Percentiles rank a stretch among this genome's conserved stretches.
Evolutionary conservation across 192 early-diverging fungal genomes (phyloP).

Genomic region (Mortierella antarctica): DNA sequence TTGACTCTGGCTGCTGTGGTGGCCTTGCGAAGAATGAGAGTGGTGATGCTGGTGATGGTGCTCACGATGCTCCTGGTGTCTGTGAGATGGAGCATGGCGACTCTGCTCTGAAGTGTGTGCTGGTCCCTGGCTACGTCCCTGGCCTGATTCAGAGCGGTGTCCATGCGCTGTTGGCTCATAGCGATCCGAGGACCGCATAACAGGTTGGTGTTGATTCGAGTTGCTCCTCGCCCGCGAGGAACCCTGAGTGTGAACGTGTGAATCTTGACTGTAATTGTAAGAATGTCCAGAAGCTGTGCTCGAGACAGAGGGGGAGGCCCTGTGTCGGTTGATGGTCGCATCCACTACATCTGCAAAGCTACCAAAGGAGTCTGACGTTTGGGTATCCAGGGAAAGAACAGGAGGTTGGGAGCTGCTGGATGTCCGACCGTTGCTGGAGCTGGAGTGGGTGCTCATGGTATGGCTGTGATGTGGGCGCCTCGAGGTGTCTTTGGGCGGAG

Average conservation of each 20-base stretch:
- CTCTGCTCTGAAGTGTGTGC: background rate
- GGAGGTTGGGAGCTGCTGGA: constrained; percentile 16
- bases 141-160: background rate
- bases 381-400: constrained; percentile 25
- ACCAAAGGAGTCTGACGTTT: constrained; percentile 9
- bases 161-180: background rate
- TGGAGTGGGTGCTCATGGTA: background rate
- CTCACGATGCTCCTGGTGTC: background rate
- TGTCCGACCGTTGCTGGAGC: background rate
- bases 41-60: background rate
- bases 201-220: constrained; percentile 7
- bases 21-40: background rate
- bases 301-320: constrained; percentile 1
- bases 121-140: background rate
- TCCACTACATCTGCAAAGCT: constrained; percentile 36
- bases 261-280: background rate
- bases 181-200: background rate
- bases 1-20: no score
- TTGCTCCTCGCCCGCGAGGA: constrained; percentile 5
- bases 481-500: constrained; percentile 32
- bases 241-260: background rate
- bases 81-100: background rate
- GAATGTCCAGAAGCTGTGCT: constrained; percentile 6
- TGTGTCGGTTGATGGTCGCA: constrained; percentile 21
- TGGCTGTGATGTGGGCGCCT: constrained; percentile 5